Percentiles rank a stretch among this genome's conserved stretches.
phyloP scores from a whole-genome alignment of 108 stramenopile genomes.

The Cyclotella atomus region DNA sequence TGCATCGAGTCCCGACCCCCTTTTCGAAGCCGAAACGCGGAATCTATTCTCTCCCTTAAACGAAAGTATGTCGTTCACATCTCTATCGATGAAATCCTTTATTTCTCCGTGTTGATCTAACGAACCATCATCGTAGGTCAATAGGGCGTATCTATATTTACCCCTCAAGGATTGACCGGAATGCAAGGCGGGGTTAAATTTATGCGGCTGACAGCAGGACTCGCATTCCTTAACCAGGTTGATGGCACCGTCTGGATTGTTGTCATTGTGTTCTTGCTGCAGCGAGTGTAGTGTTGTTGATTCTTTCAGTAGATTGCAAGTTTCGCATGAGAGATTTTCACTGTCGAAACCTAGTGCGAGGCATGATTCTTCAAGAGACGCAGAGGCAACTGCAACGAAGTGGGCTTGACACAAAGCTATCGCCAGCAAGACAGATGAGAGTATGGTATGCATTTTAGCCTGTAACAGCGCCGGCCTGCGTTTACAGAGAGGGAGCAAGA shows the following conservation, averaged over 20 bases:
- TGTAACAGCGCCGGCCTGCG: too few species aligned
- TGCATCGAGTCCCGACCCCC: slow-evolving; percentile 4
- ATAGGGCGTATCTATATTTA: slow-evolving; percentile 37
- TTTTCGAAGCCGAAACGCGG: slow-evolving; percentile 11
- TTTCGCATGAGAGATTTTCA: slow-evolving; percentile 45
- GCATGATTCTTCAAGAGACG: slow-evolving; percentile 29
- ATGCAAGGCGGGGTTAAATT: slow-evolving; percentile 45
- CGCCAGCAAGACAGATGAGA: background rate
- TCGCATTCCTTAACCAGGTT: slow-evolving; percentile 37
- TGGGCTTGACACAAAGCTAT: background rate
- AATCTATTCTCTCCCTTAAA: slow-evolving; percentile 54
- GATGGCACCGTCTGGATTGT: slow-evolving; percentile 5
- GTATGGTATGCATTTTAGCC: background rate
- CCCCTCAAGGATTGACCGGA: slow-evolving; percentile 33
- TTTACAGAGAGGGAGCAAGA: too few species aligned
- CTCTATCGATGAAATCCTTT: slow-evolving; percentile 51
- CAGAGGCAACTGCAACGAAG: background rate
- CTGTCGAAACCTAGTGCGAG: slow-evolving; percentile 42
- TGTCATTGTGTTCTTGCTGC: slow-evolving; percentile 23
- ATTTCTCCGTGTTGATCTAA: slow-evolving; percentile 45
- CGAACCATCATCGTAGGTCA: slow-evolving; percentile 27
- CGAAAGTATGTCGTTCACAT: slow-evolving; percentile 43
- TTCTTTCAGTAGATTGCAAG: slow-evolving; percentile 39
- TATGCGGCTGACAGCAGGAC: slow-evolving; percentile 38
- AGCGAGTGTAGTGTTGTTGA: slow-evolving; percentile 28